phyloP scores from a whole-genome alignment of 768 basidiomycete species.

The Hygrocybe punicea region DNA sequence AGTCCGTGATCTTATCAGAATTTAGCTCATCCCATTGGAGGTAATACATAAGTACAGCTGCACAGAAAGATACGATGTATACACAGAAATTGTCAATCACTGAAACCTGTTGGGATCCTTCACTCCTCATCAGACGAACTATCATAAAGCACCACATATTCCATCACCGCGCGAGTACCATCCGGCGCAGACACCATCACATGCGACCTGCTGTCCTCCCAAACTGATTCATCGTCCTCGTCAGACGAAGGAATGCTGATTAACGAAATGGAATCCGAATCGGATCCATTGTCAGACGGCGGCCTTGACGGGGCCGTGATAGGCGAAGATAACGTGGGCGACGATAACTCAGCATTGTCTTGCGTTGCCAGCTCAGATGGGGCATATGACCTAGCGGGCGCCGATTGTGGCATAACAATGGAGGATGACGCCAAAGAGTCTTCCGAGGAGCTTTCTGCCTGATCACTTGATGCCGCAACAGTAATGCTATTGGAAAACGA shows the following conservation, averaged over 20 bases:
- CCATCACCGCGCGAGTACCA: slow-evolving; percentile 33
- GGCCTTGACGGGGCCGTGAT: neutral
- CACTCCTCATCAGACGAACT: slow-evolving; percentile 52
- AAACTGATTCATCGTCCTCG: slow-evolving; percentile 53
- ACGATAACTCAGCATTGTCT: neutral
- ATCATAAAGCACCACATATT: slow-evolving; percentile 73
- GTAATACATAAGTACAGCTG: neutral
- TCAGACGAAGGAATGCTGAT: slow-evolving; percentile 59
- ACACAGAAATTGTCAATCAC: neutral
- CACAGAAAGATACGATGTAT: neutral
- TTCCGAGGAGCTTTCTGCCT: slow-evolving; percentile 33
- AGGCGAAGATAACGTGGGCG: neutral
- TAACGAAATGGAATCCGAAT: slow-evolving; percentile 14
- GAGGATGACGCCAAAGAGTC: slow-evolving; percentile 68
- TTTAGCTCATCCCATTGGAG: neutral
- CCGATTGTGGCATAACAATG: slow-evolving; percentile 40
- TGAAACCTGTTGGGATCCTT: neutral
- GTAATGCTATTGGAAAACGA: slow-evolving; percentile 47
- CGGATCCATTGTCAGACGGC: slow-evolving; percentile 12
- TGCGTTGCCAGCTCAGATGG: neutral
- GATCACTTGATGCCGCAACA: slow-evolving; percentile 51
- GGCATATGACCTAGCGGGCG: neutral
- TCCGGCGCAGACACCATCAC: slow-evolving; percentile 28
- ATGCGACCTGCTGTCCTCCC: slow-evolving; percentile 54
- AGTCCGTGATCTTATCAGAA: neutral